phyloP scores from a whole-genome alignment of 225 moss, liverwort and hornwort species.

The Climacium dendroides region DNA sequence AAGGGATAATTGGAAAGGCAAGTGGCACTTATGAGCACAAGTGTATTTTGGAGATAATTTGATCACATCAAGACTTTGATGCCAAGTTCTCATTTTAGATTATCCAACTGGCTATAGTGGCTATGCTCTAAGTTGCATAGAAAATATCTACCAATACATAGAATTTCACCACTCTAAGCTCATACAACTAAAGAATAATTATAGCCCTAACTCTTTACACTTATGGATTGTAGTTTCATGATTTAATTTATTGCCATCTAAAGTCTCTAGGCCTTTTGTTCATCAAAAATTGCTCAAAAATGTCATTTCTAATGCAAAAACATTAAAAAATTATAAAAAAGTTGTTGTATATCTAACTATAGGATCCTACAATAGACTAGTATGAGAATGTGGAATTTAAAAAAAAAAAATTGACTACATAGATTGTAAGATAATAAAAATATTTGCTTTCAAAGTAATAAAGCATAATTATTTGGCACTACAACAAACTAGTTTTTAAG shows the following conservation, averaged over 20 bases:
- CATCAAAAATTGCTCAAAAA: neutral
- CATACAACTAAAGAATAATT: neutral
- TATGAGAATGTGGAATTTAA: rapidly evolving
- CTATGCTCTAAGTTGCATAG: neutral
- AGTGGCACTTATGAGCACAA: rapidly evolving
- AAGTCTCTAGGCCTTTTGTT: no score
- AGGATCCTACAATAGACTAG: neutral
- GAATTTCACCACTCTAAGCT: neutral
- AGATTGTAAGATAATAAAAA: neutral
- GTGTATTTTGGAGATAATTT: rapidly evolving
- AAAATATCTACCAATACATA: neutral
- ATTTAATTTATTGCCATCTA: rapidly evolving
- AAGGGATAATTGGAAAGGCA: rapidly evolving
- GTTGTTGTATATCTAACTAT: rapidly evolving
- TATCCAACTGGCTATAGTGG: no score
- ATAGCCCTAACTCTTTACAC: rapidly evolving
- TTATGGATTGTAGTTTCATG: neutral
- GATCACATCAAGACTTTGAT: rapidly evolving
- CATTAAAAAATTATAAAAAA: neutral
- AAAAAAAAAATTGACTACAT: no score
- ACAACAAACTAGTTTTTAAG: rapidly evolving
- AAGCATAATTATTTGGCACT: rapidly evolving
- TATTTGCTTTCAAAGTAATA: neutral
- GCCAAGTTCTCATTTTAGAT: no score
- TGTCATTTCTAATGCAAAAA: neutral